phyloP scores from a whole-genome alignment of 2,329 filamentous ascomycete genomes.

The Chrysoporthe deuterocubensis region DNA sequence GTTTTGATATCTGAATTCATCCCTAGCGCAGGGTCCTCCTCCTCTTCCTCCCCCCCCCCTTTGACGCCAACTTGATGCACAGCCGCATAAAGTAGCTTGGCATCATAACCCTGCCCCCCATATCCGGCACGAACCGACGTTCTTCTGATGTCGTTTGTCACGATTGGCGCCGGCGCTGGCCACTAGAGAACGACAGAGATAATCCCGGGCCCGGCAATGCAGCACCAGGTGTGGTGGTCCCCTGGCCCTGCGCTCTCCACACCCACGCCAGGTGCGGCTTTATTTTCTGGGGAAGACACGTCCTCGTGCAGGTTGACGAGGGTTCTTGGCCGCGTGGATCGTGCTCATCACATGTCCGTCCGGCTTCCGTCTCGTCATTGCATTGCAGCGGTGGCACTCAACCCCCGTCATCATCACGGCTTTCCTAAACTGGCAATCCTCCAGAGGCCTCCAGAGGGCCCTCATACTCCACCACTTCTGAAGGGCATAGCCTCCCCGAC shows the following conservation, averaged over 20 bases:
- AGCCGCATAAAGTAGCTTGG: conserved; percentile 9
- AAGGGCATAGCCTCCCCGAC: background rate
- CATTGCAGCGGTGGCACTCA: background rate
- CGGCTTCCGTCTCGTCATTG: background rate
- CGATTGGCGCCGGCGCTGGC: conserved; percentile 17
- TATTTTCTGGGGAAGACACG: background rate
- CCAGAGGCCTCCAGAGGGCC: conserved; percentile 14
- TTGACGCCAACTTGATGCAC: background rate
- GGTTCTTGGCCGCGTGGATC: background rate
- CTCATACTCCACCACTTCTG: background rate
- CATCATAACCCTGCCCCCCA: background rate
- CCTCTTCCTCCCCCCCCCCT: too few species aligned
- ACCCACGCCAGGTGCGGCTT: conserved; percentile 1
- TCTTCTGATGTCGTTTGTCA: conserved; percentile 12
- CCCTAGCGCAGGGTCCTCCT: background rate
- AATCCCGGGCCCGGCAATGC: conserved; percentile 5
- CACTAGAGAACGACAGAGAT: conserved; percentile 11
- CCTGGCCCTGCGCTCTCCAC: conserved; percentile 12
- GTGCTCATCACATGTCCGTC: too few species aligned
- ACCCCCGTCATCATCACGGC: conserved; percentile 18
- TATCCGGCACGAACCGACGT: background rate
- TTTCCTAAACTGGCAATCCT: conserved; percentile 22
- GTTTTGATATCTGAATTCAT: conserved; percentile 24
- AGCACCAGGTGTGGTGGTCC: background rate
- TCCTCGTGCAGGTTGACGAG: conserved; percentile 1